Evolutionary conservation across 176 grass and related monocot species (phyloP), one percentile per base, ranked within the genome.

Genomic region (Phyllostachys edulis): DNA sequence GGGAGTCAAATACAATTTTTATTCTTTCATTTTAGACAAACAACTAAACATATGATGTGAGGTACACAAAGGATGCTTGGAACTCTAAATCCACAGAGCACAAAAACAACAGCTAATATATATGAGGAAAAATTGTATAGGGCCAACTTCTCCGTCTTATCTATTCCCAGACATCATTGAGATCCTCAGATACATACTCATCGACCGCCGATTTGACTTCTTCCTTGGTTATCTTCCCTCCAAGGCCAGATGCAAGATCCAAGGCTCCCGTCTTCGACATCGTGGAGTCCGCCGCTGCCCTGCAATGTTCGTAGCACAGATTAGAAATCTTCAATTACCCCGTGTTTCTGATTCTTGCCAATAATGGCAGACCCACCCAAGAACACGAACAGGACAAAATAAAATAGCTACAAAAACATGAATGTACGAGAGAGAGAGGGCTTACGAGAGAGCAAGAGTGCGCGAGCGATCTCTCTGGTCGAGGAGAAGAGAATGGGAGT

Each of bases 231-330:
- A 93, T 93, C 67, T 90, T 90, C 42, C n/a, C 91, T 68, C 91
- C 91, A 12, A 93, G 36, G 72, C 81, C 91, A 10, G 82, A 78
- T 11, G 91, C 91, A 72, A 93, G 91, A 90, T 93, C 91, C 67
- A 93, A 16, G 20, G 91, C 73, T 26, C 88, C 88, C 45, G 81
- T 5, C 82, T 79, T 93, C 34, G 91, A 93, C 91, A 90, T 93
- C 36, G 69, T 38, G 62, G 20, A 34, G 45, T 73, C 77, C 7
- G 38, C 38, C 1, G 52, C 67, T 15, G 52, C 29, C 6, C 63
- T 65, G 39, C 39, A 51, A 37, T 1, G 16, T 52, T 52, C 7
- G 15, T 11, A 4, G 18, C 27, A 49, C 26, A 50, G 16, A 73
- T 51, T 23, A 27, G 44, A 10, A 11, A 21, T 60, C n/a, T 24